These are phyloP conservation scores for Lichtheimia ramosa DNA, from an alignment of 371 early-diverging fungal genomes.

Conservation along the genomic window DNA sequence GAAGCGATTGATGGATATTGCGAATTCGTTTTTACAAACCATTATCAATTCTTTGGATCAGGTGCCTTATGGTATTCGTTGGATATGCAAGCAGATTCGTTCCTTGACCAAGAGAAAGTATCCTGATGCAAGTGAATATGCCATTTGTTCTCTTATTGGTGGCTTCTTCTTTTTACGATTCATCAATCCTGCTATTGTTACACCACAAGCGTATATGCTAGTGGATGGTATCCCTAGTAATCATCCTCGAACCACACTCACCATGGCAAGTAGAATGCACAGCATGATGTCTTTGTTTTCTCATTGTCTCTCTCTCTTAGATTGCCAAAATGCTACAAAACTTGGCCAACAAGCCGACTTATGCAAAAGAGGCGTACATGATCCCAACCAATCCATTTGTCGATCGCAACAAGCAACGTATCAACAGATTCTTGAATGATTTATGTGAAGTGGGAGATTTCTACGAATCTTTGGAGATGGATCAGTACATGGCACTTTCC, in stretches of 20 bases:
- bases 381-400: conserved; percentile 81
- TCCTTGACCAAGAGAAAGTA: conserved; percentile 85
- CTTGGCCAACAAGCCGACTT: conserved; percentile 89
- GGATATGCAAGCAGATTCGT: conserved; percentile 95
- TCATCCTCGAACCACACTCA: conserved; percentile 82
- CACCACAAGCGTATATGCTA: conserved; percentile 90
- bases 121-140: conserved; percentile 81
- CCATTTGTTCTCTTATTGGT: conserved; percentile 89
- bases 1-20: conserved; percentile 76
- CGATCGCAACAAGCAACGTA: conserved; percentile 78
- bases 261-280: conserved; percentile 42
- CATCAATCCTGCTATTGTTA: conserved; percentile 93
- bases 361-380: conserved; percentile 91
- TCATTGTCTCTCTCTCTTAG: conserved; percentile 21
- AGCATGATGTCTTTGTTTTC: too few relatives aligned
- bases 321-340: conserved; percentile 91
- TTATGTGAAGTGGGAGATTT: conserved; percentile 93
- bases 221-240: conserved; percentile 76
- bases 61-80: conserved; percentile 93
- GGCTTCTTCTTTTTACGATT: conserved; percentile 94
- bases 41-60: conserved; percentile 80
- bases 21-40: conserved; percentile 76
- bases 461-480: conserved; percentile 93
- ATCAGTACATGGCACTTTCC: conserved; percentile 91
- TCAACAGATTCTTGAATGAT: conserved; percentile 82